Base-by-base conservation (phyloP, 345 rosid genomes). In the Cochlearia excelsa region DNA sequence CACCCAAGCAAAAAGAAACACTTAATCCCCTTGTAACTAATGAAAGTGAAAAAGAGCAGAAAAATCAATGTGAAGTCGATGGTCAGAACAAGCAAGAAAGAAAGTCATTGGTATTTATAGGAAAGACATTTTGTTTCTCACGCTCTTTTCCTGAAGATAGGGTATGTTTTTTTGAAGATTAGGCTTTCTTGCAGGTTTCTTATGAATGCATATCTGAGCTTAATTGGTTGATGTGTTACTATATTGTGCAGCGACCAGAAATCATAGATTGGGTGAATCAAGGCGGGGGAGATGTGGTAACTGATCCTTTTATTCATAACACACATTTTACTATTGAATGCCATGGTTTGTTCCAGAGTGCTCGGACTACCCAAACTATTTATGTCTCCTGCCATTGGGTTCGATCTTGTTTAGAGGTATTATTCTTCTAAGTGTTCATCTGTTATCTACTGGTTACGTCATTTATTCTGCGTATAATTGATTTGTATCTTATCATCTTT, bases 361-460 rank as follows among this genome's bases (percentile, higher is more conserved):
- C 63, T 30, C 55, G 51, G 71, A 66, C 39, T 59, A 10, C 62
- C 37, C 54, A 67, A 42, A 79, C 70, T 69, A 80, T 69, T 52
- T 76, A 52, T 79, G 86, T 93, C 53, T 93, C 99, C 54, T 86
- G 90, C 73, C 99, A 93, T 37, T 93, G 99, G 97, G 72, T 89
- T 65, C 81, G 82, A 51, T 87, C 91, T 76, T 93, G 95, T 78
- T 75, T 86, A 74, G 88, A 88, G 96, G 96, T 92, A 57, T 46
- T 33, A n/a, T 66, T 59, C 40, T 72, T 77, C 52, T 30, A 59
- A 39, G 40, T 31, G 11, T 6, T 63, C 63, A 34, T 54, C 41
- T 69, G 29, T 63, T 50, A 28, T 55, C 50, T 57, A 44, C 57
- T 6, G 9, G 56, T 30, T 58, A 9, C 46, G n/a, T 40, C 7